Percentiles rank a stretch among this genome's conserved stretches.
Evolutionary conservation across 305 asterid genomes (phyloP).

Genomic region (Fraxinus velutina): DNA sequence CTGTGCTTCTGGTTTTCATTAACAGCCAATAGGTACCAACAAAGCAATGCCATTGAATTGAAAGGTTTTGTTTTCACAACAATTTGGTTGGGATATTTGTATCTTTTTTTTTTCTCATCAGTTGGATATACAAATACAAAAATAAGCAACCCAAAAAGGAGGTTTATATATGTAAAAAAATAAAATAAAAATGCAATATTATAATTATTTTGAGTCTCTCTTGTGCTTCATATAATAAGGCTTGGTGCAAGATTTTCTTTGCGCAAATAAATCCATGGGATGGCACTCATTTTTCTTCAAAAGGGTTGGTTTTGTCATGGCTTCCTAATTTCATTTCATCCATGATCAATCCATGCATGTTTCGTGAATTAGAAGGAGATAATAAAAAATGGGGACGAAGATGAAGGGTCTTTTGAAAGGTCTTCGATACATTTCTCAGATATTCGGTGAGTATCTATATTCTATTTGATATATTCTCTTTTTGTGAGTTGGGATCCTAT

Average conservation of each 20-base stretch:
- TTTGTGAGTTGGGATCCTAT: neutral
- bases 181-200: neutral
- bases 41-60: slow-evolving; percentile 26
- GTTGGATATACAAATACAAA: neutral
- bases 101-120: slow-evolving; percentile 5
- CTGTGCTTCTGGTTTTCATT: neutral
- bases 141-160: slow-evolving; percentile 14
- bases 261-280: slow-evolving; percentile 8
- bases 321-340: neutral
- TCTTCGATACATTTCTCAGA: slow-evolving; percentile 74
- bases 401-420: slow-evolving; percentile 84
- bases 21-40: neutral
- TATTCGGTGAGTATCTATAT: slow-evolving; percentile 51
- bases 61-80: slow-evolving; percentile 23
- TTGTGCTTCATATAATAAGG: neutral
- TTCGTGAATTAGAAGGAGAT: slow-evolving; percentile 5
- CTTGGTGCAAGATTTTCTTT: slow-evolving; percentile 9
- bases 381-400: slow-evolving; percentile 40
- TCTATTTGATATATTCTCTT: neutral
- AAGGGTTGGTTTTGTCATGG: slow-evolving; percentile 14
- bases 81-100: slow-evolving; percentile 21
- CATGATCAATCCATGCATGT: neutral
- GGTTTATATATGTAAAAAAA: neutral
- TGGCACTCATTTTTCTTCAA: slow-evolving; percentile 8
- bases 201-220: neutral